These are phyloP conservation scores for Harringtonia lauricola DNA, from an alignment of 2,329 filamentous ascomycete species.

Conservation along the genomic window DNA sequence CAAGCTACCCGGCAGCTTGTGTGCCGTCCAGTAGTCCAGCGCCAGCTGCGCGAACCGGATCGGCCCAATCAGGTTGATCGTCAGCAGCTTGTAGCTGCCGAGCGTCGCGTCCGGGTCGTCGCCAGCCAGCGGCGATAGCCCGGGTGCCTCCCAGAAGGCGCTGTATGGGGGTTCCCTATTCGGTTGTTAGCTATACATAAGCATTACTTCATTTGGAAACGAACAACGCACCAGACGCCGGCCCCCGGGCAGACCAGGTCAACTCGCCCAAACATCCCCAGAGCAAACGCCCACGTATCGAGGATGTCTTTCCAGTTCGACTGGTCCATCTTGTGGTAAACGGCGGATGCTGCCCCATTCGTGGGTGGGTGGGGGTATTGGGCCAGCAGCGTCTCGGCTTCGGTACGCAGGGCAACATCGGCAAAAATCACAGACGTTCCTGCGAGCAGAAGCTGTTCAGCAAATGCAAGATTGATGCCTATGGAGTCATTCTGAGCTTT, in stretches of 20 bases:
- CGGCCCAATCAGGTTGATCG: slow-evolving; percentile 17
- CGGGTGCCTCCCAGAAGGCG: slow-evolving; percentile 18
- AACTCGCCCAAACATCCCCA: slow-evolving; percentile 8
- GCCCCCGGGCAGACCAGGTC: slow-evolving; percentile 13
- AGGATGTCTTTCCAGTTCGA: slow-evolving; percentile 23
- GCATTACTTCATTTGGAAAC: too few species aligned
- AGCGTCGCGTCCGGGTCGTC: slow-evolving; percentile 11
- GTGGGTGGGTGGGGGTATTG: slow-evolving; percentile 14
- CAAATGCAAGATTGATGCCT: slow-evolving; percentile 27
- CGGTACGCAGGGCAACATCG: slow-evolving; percentile 22
- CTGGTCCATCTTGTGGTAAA: slow-evolving; percentile 26
- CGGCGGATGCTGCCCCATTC: slow-evolving; percentile 9
- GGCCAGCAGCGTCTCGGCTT: slow-evolving; percentile 21
- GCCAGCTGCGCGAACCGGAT: slow-evolving; percentile 18
- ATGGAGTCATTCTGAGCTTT: too few species aligned
- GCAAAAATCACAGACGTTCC: slow-evolving; percentile 27
- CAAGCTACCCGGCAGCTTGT: slow-evolving; percentile 14
- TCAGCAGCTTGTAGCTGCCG: slow-evolving; percentile 15
- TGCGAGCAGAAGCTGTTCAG: slow-evolving; percentile 19
- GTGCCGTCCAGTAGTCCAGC: slow-evolving; percentile 19
- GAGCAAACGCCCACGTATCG: slow-evolving; percentile 12
- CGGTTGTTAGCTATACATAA: neutral
- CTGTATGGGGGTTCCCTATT: slow-evolving; percentile 14
- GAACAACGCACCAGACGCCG: slow-evolving; percentile 4
- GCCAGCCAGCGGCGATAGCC: slow-evolving; percentile 11